Conservation (phyloP, 371 early-diverging fungal species). For the Phascolomyces articulosus region DNA sequence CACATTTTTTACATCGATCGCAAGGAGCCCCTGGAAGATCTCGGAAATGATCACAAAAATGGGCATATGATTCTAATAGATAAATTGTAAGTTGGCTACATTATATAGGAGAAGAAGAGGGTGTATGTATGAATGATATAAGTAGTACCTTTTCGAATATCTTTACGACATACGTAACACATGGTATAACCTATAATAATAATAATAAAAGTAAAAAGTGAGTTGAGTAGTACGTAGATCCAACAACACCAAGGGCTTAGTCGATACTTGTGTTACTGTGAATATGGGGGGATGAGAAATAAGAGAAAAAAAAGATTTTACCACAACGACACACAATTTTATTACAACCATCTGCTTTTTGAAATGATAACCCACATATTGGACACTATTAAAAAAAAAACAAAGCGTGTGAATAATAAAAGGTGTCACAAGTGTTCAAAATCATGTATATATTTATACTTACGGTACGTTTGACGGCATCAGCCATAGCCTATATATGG, state of each 20-base stretch:
- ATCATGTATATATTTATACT: constrained; percentile 9
- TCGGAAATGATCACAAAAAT: constrained; percentile 72
- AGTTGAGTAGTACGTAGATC: no score
- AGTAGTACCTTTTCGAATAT: constrained; percentile 31
- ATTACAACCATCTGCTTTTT: constrained; percentile 70
- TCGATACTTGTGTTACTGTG: no score
- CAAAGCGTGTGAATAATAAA: neutral
- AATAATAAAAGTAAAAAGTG: no score
- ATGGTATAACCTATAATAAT: constrained; percentile 54
- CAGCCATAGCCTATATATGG: constrained; percentile 55
- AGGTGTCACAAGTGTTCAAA: neutral
- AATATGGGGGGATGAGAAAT: no score
- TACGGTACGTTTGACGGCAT: constrained; percentile 71
- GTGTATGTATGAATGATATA: no score
- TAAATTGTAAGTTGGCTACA: no score
- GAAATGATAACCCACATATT: constrained; percentile 59
- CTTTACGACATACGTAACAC: constrained; percentile 72
- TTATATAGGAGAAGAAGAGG: no score
- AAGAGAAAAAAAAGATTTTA: constrained; percentile 7
- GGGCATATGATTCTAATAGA: constrained; percentile 59
- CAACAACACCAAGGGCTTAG: no score
- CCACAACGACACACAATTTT: constrained; percentile 71
- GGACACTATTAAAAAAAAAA: constrained; percentile 59
- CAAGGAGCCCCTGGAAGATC: constrained; percentile 53
- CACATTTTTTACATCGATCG: constrained; percentile 58